Evolutionary conservation across 441 rosid genomes (phyloP).

Genomic region (Mallotus repandus): DNA sequence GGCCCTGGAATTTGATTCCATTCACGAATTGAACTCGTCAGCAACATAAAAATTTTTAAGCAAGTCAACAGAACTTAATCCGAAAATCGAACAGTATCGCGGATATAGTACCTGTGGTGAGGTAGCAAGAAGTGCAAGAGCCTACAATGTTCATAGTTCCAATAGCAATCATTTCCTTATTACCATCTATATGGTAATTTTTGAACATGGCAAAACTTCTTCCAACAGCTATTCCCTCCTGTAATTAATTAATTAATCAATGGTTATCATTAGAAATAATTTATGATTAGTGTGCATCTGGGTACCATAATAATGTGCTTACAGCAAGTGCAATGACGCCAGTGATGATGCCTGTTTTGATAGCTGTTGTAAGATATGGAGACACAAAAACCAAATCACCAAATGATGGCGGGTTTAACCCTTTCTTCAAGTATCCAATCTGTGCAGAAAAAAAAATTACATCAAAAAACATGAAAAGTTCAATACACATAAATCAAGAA

Average conservation of each 20-base stretch:
- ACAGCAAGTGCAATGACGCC: slow-evolving; percentile 95
- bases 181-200: slow-evolving; percentile 91
- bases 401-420: slow-evolving; percentile 75
- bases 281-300: neutral
- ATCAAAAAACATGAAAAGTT: neutral
- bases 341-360: slow-evolving; percentile 80
- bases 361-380: slow-evolving; percentile 55
- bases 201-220: slow-evolving; percentile 95
- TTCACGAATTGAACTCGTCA: neutral
- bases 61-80: neutral
- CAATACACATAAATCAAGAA: neutral
- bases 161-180: slow-evolving; percentile 97
- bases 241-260: neutral
- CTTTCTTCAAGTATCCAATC: slow-evolving; percentile 88
- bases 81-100: too few relatives aligned
- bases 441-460: slow-evolving; percentile 28
- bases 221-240: slow-evolving; percentile 99
- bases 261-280: neutral
- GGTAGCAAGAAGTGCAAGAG: slow-evolving; percentile 92
- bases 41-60: neutral
- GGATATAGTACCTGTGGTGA: slow-evolving; percentile 62
- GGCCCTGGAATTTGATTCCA: slow-evolving; percentile 53
- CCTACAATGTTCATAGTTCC: slow-evolving; percentile 95
- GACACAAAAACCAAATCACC: slow-evolving; percentile 64
- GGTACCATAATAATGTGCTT: slow-evolving; percentile 20